Base-by-base conservation (phyloP, 2,329 filamentous ascomycete species). In the Diaporthe eres region DNA sequence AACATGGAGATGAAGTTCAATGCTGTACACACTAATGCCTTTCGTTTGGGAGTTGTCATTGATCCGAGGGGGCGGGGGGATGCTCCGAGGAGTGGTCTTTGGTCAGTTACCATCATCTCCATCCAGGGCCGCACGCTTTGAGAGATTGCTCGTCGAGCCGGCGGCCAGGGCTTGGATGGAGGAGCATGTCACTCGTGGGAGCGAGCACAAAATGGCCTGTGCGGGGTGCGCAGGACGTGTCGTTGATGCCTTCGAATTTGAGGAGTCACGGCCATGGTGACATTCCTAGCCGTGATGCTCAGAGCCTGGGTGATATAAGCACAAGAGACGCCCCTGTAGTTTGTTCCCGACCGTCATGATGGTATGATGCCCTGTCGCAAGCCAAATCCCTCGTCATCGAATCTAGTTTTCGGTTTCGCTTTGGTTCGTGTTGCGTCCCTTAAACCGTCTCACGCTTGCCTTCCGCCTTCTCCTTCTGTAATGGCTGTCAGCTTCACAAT, bases 401-500 rank as follows among this genome's bases (percentile, higher is more conserved):
- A 39, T 51, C 58, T 34, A 37, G 25, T n/a, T 70, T 51, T 53
- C 47, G 77, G 77, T 82, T 79, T 80, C 78, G 81, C 80, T 77
- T 75, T 58, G 74, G 25, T 70, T 71, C 58, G 42, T 76, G 42
- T 17, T 28, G 67, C 49, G 44, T 72, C 67, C 60, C 86, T 83
- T 92, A 98, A 89, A 94, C 95, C 82, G 92, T 88, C 86, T 97
- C 95, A 82, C 95, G 92, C 93, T 97, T 98, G 88, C 95, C 96
- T 89, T 98, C 96, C 91, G 94, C 96, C 84, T 95, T 91, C 92
- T 98, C 97, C 92, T 98, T 99, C 96, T 98, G 87, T 87, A 82
- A 72, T 76, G 13, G 60, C 22, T 49, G 70, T 58, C 71, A 73
- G 42, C 75, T 53, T 78, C 53, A 67, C n/a, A 61, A 17, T 42